Conservation (phyloP, 202 grass and related monocot genomes). For the Musa balbisiana region DNA sequence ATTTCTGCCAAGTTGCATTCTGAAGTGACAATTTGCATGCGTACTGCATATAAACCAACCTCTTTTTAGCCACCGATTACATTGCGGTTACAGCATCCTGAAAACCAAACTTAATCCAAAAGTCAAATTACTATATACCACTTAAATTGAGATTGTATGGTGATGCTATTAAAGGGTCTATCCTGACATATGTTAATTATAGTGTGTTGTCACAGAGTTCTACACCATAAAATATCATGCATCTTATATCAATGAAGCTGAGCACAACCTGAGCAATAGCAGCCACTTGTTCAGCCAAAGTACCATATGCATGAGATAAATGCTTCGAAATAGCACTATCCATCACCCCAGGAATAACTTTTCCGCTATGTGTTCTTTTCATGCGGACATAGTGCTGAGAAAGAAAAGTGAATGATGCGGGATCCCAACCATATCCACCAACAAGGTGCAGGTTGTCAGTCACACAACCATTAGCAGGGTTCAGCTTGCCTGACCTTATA, state of each 20-base stretch:
- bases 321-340: slow-evolving; percentile 83
- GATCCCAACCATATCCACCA: slow-evolving; percentile 87
- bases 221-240: background rate
- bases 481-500: slow-evolving; percentile 74
- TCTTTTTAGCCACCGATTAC: too few species aligned
- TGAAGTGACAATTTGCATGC: too few species aligned
- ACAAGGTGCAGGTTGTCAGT: slow-evolving; percentile 66
- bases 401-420: slow-evolving; percentile 62
- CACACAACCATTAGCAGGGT: slow-evolving; percentile 67
- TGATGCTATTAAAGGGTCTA: too few species aligned
- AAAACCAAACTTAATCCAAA: background rate
- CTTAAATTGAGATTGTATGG: background rate
- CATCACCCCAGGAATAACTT: slow-evolving; percentile 86
- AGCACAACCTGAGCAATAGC: slow-evolving; percentile 65
- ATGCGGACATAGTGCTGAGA: slow-evolving; percentile 76
- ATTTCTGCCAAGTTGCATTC: too few species aligned
- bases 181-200: background rate
- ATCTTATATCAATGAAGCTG: background rate
- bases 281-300: slow-evolving; percentile 71
- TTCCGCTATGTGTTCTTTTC: slow-evolving; percentile 71
- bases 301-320: slow-evolving; percentile 86
- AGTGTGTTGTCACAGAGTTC: background rate
- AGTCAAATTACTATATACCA: background rate
- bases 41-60: too few species aligned
- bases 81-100: too few species aligned